Evolutionary conservation across 1,284 basidiomycete genomes (phyloP).

Genomic region (Malassezia slooffiae): DNA sequence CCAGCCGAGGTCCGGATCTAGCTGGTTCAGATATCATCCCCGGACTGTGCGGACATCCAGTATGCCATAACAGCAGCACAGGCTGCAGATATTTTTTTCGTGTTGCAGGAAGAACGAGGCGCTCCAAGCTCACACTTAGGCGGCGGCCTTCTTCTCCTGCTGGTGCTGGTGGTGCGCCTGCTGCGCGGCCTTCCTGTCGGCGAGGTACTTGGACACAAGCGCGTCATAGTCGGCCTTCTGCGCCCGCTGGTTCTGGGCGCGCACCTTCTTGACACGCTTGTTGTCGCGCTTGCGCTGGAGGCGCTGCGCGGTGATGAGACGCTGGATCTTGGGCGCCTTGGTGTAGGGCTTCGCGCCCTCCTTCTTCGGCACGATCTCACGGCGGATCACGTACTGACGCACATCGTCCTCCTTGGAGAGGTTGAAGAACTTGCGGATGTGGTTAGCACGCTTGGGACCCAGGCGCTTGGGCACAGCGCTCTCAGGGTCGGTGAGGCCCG

Average conservation of each 20-base stretch:
- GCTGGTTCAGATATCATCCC: too few relatives aligned
- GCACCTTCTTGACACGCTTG: slow-evolving; percentile 74
- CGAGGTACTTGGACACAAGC: slow-evolving; percentile 75
- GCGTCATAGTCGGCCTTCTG: slow-evolving; percentile 70
- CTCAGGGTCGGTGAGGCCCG: slow-evolving; percentile 71
- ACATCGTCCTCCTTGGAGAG: slow-evolving; percentile 96
- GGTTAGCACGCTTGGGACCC: slow-evolving; percentile 61
- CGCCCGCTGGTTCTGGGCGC: slow-evolving; percentile 82
- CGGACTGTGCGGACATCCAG: too few relatives aligned
- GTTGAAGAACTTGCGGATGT: slow-evolving; percentile 96
- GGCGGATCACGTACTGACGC: slow-evolving; percentile 71
- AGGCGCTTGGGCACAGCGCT: slow-evolving; percentile 85
- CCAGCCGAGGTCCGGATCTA: too few relatives aligned
- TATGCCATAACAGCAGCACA: too few relatives aligned
- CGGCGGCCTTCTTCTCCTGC: too few relatives aligned
- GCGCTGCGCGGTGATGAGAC: slow-evolving; percentile 72
- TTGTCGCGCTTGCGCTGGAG: slow-evolving; percentile 95
- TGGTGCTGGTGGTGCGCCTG: too few relatives aligned
- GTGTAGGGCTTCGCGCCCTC: slow-evolving; percentile 87
- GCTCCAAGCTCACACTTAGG: too few relatives aligned
- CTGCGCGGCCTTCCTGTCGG: slow-evolving; percentile 67
- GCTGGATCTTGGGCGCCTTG: slow-evolving; percentile 73
- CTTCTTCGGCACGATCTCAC: slow-evolving; percentile 90
- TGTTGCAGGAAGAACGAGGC: too few relatives aligned
- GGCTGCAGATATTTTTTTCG: too few relatives aligned